Evolutionary conservation across 306 rosid genomes (phyloP), one percentile per base, ranked within the genome.

Genomic region (Senna siamea): DNA sequence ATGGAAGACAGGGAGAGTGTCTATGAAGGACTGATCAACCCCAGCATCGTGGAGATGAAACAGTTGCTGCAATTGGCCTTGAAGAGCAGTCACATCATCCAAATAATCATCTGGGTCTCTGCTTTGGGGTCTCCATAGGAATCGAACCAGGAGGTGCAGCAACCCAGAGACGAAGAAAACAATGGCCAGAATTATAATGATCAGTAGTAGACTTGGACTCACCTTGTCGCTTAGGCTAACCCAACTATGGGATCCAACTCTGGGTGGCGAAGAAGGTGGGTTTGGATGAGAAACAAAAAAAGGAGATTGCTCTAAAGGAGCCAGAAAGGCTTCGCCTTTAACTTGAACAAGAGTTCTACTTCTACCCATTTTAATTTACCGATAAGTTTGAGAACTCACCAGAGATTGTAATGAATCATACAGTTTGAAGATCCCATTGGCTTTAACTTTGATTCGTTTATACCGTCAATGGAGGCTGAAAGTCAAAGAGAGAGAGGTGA

Each of bases 21-120:
- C 99, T 55, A 95, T 92, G 80, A 81, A 92, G 64, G 99, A 88
- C 35, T 95, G 99, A 72, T 95, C 99, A 52, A 92, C 99, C 5
- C 99, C 99, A 72, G 98, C 78, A 76, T 95, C 99, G 53, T 95
- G 99, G 52, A 92, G 99, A 38, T 90, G 96, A 60, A 95, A 95
- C 4, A 92, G 98, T 66, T 95, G 98, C 81, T 90, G 99, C 58
- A 92, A 78, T 69, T 95, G 99, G 0, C 99, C 99, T 78, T 95
- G 98, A 66, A 95, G 90, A 19, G 86, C 98, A 46, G 92, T 86
- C 53, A 83, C 96, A 73, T 80, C 86, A 61, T 85, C 92, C 38
- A 81, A 74, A 32, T 86, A 74, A 32, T 86, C 96, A 53, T 90
- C 93, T 47, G 83, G 75, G 70, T 90, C 90, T 79, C 92, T 83